Conservation (phyloP, 495 filamentous ascomycete genomes). For the Xylaria sp. region DNA sequence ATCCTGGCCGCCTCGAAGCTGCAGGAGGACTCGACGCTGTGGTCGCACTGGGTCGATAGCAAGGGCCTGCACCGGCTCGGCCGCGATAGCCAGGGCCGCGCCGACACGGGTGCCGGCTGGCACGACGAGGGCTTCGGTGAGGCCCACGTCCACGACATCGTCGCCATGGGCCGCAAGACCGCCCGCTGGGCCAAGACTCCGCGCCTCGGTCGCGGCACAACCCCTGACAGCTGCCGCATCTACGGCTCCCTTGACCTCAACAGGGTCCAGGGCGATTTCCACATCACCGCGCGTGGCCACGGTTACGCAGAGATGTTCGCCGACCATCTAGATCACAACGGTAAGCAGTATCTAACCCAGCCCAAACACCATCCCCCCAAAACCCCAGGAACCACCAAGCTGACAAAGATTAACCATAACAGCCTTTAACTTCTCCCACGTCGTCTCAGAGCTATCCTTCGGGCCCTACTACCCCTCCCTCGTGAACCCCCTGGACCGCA, state of each 20-base stretch:
- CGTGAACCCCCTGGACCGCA: constrained; percentile 91
- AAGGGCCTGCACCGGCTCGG: constrained; percentile 73
- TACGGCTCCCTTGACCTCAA: constrained; percentile 91
- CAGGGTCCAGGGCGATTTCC: constrained; percentile 97
- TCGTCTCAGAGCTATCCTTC: constrained; percentile 95
- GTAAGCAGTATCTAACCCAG: constrained; percentile 56
- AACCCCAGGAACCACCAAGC: constrained; percentile 12
- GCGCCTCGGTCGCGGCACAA: constrained; percentile 60
- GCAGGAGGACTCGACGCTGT: constrained; percentile 76
- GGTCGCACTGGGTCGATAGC: constrained; percentile 79
- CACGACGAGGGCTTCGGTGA: constrained; percentile 65
- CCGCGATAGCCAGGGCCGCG: constrained; percentile 51
- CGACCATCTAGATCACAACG: constrained; percentile 80
- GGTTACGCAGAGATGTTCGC: constrained; percentile 78
- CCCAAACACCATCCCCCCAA: constrained; percentile 9
- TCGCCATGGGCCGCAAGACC: constrained; percentile 62
- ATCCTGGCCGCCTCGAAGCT: constrained; percentile 83
- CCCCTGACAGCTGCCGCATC: constrained; percentile 75
- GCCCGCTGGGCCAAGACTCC: constrained; percentile 77
- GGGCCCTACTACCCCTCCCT: constrained; percentile 94
- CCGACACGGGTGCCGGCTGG: constrained; percentile 62
- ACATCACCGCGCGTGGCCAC: constrained; percentile 95
- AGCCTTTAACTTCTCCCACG: constrained; percentile 99
- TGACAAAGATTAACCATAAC: not conserved
- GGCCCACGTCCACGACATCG: constrained; percentile 76